Conservation (phyloP, 2,329 filamentous ascomycete species). For the Ophiostoma quercus region DNA sequence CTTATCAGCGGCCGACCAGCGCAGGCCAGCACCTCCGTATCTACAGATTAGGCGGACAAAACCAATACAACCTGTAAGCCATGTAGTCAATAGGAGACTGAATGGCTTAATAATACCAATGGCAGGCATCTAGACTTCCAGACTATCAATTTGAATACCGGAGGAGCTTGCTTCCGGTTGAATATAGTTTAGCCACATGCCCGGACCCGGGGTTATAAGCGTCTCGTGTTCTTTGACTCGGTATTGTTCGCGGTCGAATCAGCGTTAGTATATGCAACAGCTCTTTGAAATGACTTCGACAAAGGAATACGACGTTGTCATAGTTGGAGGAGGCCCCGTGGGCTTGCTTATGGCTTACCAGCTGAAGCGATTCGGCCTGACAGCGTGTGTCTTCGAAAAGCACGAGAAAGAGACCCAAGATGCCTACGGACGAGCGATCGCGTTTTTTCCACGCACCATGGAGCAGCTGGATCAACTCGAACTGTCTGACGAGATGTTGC, state of each 20-base stretch:
- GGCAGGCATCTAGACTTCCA: no score
- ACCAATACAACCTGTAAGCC: background rate
- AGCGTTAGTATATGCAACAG: background rate
- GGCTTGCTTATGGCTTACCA: conserved; percentile 44
- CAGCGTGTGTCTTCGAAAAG: conserved; percentile 46
- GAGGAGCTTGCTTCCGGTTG: background rate
- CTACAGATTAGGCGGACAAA: background rate
- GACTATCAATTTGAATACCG: background rate
- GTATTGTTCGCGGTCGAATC: background rate
- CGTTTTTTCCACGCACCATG: conserved; percentile 46
- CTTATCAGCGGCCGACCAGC: conserved; percentile 3
- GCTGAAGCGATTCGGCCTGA: conserved; percentile 39
- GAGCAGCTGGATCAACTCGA: conserved; percentile 51
- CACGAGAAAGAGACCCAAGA: conserved; percentile 45
- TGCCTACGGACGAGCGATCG: conserved; percentile 50
- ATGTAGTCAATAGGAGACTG: background rate
- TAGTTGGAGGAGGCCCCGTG: conserved; percentile 44
- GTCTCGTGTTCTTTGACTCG: background rate
- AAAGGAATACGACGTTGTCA: conserved; percentile 32
- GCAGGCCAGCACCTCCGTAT: background rate
- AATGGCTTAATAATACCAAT: background rate
- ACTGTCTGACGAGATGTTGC: conserved; percentile 45
- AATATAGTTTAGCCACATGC: background rate
- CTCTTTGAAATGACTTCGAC: background rate
- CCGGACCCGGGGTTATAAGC: background rate